Percentiles rank a stretch among this genome's conserved stretches.
These are phyloP conservation scores for Arthrobotrys sphaeroides DNA, from an alignment of 2,329 filamentous ascomycete species.

Conservation along the genomic window DNA sequence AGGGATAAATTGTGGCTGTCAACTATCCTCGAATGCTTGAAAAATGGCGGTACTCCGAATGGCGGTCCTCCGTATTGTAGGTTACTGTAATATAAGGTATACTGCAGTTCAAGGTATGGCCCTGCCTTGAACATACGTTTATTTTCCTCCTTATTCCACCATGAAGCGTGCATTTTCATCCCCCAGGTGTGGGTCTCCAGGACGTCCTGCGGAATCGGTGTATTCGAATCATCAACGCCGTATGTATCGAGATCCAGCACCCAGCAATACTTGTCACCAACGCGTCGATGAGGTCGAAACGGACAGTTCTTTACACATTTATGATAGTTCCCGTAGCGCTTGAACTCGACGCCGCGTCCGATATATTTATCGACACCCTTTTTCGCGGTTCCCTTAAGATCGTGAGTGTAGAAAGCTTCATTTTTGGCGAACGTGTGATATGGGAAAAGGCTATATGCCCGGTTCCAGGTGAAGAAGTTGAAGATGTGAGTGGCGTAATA, in stretches of 20 bases:
- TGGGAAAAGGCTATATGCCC: conserved; percentile 44
- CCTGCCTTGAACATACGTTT: background rate
- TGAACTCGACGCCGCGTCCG: conserved; percentile 17
- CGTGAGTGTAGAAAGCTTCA: conserved; percentile 7
- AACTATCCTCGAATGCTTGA: conserved; percentile 15
- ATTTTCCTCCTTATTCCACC: conserved; percentile 5
- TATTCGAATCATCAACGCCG: background rate
- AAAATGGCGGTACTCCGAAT: background rate
- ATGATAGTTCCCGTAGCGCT: conserved; percentile 17
- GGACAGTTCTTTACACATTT: conserved; percentile 41
- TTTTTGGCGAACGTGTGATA: conserved; percentile 39
- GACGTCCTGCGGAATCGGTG: conserved; percentile 3
- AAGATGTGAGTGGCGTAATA: conserved; percentile 49
- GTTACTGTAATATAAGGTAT: background rate
- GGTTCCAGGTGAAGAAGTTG: conserved; percentile 49
- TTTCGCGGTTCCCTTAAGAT: background rate
- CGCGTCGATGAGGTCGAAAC: conserved; percentile 28
- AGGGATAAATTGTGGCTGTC: conserved; percentile 1
- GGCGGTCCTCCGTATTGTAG: background rate
- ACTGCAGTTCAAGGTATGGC: background rate
- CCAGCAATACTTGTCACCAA: conserved; percentile 45
- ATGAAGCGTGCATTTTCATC: conserved; percentile 43
- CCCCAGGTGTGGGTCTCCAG: conserved; percentile 30
- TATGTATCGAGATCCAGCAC: conserved; percentile 38
- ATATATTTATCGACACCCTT: conserved; percentile 28